Evolutionary conservation across 2,329 filamentous ascomycete genomes (phyloP).

Genomic region (Fusarium circinatum): DNA sequence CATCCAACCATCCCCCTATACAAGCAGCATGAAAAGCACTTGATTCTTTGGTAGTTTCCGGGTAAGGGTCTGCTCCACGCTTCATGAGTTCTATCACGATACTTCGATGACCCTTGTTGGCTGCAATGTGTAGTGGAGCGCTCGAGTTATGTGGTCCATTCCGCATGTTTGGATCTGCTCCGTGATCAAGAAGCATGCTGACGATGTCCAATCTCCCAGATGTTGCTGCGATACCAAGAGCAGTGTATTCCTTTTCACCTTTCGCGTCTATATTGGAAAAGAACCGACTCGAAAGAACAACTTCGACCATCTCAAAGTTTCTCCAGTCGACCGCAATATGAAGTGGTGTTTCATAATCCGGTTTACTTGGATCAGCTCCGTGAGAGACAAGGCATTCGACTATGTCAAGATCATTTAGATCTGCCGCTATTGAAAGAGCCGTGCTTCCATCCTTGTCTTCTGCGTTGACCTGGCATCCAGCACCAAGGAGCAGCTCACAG

Average conservation of each 20-base stretch:
- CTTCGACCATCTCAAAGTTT: constrained; percentile 11
- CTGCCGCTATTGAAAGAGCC: constrained; percentile 19
- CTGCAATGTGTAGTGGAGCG: constrained; percentile 22
- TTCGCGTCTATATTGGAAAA: constrained; percentile 15
- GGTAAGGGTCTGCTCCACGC: constrained; percentile 20
- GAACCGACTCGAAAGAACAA: constrained; percentile 9
- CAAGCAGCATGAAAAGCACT: constrained; percentile 27
- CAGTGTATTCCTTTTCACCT: constrained; percentile 8
- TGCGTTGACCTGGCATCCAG: constrained; percentile 24
- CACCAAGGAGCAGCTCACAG: constrained; percentile 17
- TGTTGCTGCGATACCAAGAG: constrained; percentile 21
- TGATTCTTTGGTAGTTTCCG: constrained; percentile 5
- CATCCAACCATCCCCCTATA: constrained; percentile 6
- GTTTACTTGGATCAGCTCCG: constrained; percentile 25
- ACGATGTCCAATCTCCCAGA: constrained; percentile 21
- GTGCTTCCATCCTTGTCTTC: constrained; percentile 5
- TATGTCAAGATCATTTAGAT: neutral
- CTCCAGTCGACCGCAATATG: constrained; percentile 25
- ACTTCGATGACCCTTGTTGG: neutral
- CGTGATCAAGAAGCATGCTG: constrained; percentile 30
- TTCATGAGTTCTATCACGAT: constrained; percentile 29
- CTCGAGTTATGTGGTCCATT: constrained; percentile 13
- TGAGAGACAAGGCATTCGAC: constrained; percentile 22
- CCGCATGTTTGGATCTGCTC: constrained; percentile 30
- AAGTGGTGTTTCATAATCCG: constrained; percentile 19